Evolutionary conservation across 768 basidiomycete species (phyloP).

Genomic region (Panaeolus papilionaceus): DNA sequence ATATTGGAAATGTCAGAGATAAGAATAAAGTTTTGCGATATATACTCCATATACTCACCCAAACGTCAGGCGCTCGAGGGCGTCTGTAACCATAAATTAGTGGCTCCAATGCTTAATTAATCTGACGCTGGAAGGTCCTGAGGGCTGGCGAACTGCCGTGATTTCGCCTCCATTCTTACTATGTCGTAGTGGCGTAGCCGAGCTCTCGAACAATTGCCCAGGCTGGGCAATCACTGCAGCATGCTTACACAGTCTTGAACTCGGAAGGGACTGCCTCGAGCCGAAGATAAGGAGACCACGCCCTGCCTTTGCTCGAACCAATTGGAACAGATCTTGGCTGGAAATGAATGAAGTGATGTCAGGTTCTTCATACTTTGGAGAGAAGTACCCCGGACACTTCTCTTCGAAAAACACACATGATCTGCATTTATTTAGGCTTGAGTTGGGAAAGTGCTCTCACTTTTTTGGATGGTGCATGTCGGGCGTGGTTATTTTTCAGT

Average conservation of each 20-base stretch:
- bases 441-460: neutral
- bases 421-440: neutral
- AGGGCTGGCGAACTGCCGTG: too few relatives aligned
- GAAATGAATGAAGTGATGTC: constrained; percentile 5
- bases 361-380: neutral
- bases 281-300: neutral
- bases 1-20: too few relatives aligned
- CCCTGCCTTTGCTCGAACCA: neutral
- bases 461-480: neutral
- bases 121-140: too few relatives aligned
- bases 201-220: neutral
- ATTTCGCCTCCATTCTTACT: too few relatives aligned
- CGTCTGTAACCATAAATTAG: too few relatives aligned
- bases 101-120: too few relatives aligned
- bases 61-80: too few relatives aligned
- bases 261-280: constrained; percentile 1
- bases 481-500: neutral
- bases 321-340: neutral
- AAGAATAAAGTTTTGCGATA: too few relatives aligned
- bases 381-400: neutral
- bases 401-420: neutral
- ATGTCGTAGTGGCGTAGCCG: neutral
- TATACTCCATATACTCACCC: too few relatives aligned
- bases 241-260: neutral
- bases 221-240: neutral